Conservation (phyloP, 2,329 filamentous ascomycete genomes). For the Mycosphaerelloides madeirae region DNA sequence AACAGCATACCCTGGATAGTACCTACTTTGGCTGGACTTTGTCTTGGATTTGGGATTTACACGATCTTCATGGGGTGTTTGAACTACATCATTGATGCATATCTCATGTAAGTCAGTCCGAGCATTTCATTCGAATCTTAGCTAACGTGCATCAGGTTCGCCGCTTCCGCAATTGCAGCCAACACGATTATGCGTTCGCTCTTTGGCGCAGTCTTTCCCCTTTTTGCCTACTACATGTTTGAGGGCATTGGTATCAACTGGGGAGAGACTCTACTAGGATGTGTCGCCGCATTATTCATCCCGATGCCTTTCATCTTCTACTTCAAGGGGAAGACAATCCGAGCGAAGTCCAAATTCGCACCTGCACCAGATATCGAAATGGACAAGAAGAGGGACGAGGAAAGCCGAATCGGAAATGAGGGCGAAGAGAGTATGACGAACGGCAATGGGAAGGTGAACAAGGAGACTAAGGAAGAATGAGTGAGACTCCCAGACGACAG, state of each 20-base stretch:
- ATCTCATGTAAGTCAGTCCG: conserved; percentile 33
- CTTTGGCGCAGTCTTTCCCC: conserved; percentile 50
- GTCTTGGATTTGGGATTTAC: conserved; percentile 55
- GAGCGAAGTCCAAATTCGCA: conserved; percentile 40
- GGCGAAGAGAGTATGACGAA: conserved; percentile 1
- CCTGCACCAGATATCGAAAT: conserved; percentile 37
- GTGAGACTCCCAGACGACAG: background rate
- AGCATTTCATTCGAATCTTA: too few relatives aligned
- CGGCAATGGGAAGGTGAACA: conserved; percentile 1
- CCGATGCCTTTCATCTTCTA: conserved; percentile 45
- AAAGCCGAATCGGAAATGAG: conserved; percentile 8
- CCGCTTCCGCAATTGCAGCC: conserved; percentile 50
- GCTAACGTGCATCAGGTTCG: conserved; percentile 37
- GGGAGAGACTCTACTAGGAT: conserved; percentile 30
- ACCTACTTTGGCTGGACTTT: conserved; percentile 42
- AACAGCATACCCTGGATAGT: conserved; percentile 37
- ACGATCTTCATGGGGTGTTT: conserved; percentile 54
- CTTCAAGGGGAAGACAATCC: conserved; percentile 40
- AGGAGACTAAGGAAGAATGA: conserved; percentile 7
- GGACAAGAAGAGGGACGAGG: conserved; percentile 34
- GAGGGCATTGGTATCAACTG: conserved; percentile 47
- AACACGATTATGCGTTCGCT: conserved; percentile 52
- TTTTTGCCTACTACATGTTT: conserved; percentile 43
- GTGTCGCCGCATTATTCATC: conserved; percentile 38
- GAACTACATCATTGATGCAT: conserved; percentile 58